Evolutionary conservation across 2,329 filamentous ascomycete genomes (phyloP), one percentile per base, ranked within the genome.

Genomic region (Exophiala aquamarina): DNA sequence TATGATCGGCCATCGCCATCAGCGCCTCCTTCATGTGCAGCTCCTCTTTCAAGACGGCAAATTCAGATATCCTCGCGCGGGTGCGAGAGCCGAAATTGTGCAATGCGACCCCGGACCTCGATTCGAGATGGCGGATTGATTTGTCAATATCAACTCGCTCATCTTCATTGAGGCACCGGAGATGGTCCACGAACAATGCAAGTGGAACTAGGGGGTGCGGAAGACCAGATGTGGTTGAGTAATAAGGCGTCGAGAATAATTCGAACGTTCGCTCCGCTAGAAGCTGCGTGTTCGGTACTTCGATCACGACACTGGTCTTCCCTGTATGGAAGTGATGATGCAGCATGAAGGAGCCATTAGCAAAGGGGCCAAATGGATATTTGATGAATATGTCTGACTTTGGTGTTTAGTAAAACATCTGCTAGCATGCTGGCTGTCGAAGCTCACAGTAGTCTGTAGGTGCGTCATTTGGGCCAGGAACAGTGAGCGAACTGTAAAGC

Each of bases 11-110:
- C 42, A 45, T 39, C 17, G 29, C 26, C 15, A 45, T 45, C 33
- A 29, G 21, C 4, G 42, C 35, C n/a, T 45, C 42, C 19, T 45
- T 33, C 42, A 45, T 45, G 34, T 45, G 42, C 15, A 45, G 19
- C 6, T 45, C 42, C 13, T 34, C 18, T 23, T 45, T 35, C 23
- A 45, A 29, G 4, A 45, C 23, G 5, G 34, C 42, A 18, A 38
- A 45, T 28, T 45, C 33, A n/a, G 33, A 35, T 10, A 45, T 39
- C 34, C 37, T 45, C 17, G 42, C 42, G 19, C 42, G 21, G 14
- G 42, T 26, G 14, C 42, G 19, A 1, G 42, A 45, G 15, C 42
- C 42, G 21, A 45, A 45, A 13, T 29, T 39, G 34, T 45, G 42
- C 21, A 45, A 21, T 9, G 42, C 26, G 3, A 45, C 23, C 21